These are phyloP conservation scores for Dryas alaskensis DNA, from an alignment of 306 rosid genomes.

Conservation along the genomic window DNA sequence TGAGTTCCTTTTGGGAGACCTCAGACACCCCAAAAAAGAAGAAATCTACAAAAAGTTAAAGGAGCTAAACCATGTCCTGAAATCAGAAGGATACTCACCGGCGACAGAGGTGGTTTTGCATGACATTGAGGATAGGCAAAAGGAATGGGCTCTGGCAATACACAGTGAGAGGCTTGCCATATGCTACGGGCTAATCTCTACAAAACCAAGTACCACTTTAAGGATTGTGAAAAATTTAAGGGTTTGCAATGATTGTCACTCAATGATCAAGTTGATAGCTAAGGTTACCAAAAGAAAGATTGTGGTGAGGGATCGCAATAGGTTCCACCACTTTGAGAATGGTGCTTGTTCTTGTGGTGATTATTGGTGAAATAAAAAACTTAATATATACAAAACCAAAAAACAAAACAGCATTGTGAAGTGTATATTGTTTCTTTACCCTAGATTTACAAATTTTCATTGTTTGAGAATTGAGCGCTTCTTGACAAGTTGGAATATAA, in stretches of 20 bases:
- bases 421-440: not conserved
- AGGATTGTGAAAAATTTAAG: constrained; percentile 44
- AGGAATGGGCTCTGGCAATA: constrained; percentile 39
- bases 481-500: too few relatives aligned
- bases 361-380: constrained; percentile 34
- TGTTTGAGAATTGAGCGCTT: too few relatives aligned
- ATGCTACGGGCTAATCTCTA: constrained; percentile 45
- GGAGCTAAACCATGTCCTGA: constrained; percentile 34
- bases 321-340: constrained; percentile 54
- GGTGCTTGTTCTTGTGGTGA: constrained; percentile 45
- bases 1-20: constrained; percentile 51
- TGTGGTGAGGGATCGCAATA: constrained; percentile 48
- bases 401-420: not conserved
- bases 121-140: constrained; percentile 39
- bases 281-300: constrained; percentile 37
- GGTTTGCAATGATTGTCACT: constrained; percentile 45
- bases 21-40: constrained; percentile 39
- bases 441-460: not conserved
- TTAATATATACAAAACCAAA: not conserved
- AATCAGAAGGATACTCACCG: constrained; percentile 39
- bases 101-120: constrained; percentile 39
- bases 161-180: constrained; percentile 55
- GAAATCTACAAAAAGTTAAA: constrained; percentile 34
- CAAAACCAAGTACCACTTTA: constrained; percentile 29
- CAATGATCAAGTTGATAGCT: constrained; percentile 43